These are phyloP conservation scores for Pyrenophora seminiperda DNA, from an alignment of 2,329 filamentous ascomycete genomes.

Conservation along the genomic window DNA sequence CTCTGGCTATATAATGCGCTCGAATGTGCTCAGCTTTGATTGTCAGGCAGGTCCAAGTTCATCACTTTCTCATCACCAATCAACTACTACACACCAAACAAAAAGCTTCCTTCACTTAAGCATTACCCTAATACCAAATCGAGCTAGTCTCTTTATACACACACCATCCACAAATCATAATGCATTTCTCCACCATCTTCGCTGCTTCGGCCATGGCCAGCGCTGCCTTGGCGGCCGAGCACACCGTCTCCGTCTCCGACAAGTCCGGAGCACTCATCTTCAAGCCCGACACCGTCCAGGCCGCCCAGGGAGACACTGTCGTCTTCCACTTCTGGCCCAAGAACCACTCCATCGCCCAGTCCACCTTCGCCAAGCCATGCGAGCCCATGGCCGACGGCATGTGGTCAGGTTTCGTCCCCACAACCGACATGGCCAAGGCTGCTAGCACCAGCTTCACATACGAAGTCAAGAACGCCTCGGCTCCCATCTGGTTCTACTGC, in stretches of 20 bases:
- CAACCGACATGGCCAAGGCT: slow-evolving; percentile 27
- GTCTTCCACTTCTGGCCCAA: slow-evolving; percentile 49
- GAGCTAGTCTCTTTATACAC: slow-evolving; percentile 41
- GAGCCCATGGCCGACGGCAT: slow-evolving; percentile 41
- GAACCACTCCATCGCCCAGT: slow-evolving; percentile 48
- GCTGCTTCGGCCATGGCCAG: slow-evolving; percentile 39
- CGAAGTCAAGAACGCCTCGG: slow-evolving; percentile 43
- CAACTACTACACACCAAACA: slow-evolving; percentile 37
- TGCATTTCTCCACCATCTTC: slow-evolving; percentile 47
- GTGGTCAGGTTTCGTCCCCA: slow-evolving; percentile 47
- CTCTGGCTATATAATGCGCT: slow-evolving; percentile 42
- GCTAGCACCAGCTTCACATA: slow-evolving; percentile 39
- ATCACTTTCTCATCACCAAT: slow-evolving; percentile 41
- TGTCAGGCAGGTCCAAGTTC: slow-evolving; percentile 46
- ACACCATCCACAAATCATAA: slow-evolving; percentile 37
- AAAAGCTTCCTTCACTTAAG: slow-evolving; percentile 18
- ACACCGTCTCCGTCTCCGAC: slow-evolving; percentile 41
- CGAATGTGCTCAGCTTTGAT: slow-evolving; percentile 39
- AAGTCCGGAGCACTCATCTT: slow-evolving; percentile 37
- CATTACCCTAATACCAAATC: slow-evolving; percentile 27
- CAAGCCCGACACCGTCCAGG: slow-evolving; percentile 42
- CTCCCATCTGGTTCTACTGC: slow-evolving; percentile 51
- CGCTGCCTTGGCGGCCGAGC: slow-evolving; percentile 40
- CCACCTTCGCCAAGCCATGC: slow-evolving; percentile 44
- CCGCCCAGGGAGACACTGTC: slow-evolving; percentile 46